A percentile compares a stretch with the other conserved stretches of the same genome.
Evolutionary conservation across 1,139 yeast species (phyloP).

Genomic region (Kodamaea plutei): DNA sequence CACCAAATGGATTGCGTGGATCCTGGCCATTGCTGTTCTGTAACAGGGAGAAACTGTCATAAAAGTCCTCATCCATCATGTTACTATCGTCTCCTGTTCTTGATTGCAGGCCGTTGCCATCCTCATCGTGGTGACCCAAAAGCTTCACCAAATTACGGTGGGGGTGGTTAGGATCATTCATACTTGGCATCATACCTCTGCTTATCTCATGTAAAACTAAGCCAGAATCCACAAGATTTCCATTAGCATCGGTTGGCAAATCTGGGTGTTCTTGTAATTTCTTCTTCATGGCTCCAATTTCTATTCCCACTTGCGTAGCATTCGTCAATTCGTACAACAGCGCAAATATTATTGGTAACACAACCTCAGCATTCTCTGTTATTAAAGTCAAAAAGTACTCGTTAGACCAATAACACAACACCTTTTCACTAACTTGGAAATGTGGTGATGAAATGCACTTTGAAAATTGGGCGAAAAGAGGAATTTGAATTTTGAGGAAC

Average conservation of each 20-base stretch:
- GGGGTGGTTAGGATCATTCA: slow-evolving; percentile 17
- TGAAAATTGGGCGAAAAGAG: slow-evolving; percentile 88
- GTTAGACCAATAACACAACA: slow-evolving; percentile 89
- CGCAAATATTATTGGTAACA: slow-evolving; percentile 87
- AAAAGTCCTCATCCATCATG: slow-evolving; percentile 44
- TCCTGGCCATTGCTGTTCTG: slow-evolving; percentile 21
- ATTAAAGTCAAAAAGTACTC: slow-evolving; percentile 88
- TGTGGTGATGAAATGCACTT: slow-evolving; percentile 94
- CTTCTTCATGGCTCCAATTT: slow-evolving; percentile 46
- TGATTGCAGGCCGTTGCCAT: slow-evolving; percentile 4
- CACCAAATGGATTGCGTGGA: slow-evolving; percentile 10
- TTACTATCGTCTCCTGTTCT: slow-evolving; percentile 19
- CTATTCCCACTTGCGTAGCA: slow-evolving; percentile 47
- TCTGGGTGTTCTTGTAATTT: slow-evolving; percentile 39
- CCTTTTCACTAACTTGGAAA: slow-evolving; percentile 96
- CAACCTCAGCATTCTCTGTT: slow-evolving; percentile 87
- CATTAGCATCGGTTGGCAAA: slow-evolving; percentile 44
- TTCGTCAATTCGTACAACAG: slow-evolving; percentile 80
- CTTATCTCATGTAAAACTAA: slow-evolving; percentile 26
- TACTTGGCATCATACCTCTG: slow-evolving; percentile 18
- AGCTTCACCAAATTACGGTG: slow-evolving; percentile 16
- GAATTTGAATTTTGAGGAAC: slow-evolving; percentile 87
- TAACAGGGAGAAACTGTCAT: slow-evolving; percentile 40
- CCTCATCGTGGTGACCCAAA: slow-evolving; percentile 7
- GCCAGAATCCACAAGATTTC: slow-evolving; percentile 41